Evolutionary conservation across 345 rosid genomes (phyloP).

Genomic region (Rhodomyrtus tomentosa): DNA sequence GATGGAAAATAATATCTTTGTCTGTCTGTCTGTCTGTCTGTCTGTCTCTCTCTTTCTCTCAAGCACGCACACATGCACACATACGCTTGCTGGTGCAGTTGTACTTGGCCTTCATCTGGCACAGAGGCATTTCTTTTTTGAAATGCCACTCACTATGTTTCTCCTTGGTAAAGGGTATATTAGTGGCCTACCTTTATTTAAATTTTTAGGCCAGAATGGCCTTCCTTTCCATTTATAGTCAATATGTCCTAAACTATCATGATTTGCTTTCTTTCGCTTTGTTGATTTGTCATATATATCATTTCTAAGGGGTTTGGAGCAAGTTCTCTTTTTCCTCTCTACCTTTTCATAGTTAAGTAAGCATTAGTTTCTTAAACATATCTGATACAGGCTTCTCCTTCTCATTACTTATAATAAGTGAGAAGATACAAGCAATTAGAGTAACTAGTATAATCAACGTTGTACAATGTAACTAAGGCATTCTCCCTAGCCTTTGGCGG

Average conservation of each 20-base stretch:
- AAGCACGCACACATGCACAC: accelerated
- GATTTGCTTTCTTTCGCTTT: neutral
- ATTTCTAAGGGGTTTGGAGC: neutral
- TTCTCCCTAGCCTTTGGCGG: neutral
- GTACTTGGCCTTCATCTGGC: neutral
- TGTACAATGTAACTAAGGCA: conserved; percentile 14
- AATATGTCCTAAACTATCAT: neutral
- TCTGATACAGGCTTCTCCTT: neutral
- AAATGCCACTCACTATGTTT: neutral
- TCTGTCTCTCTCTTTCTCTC: neutral
- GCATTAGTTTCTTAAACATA: neutral
- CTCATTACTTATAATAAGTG: conserved; percentile 12
- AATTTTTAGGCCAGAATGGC: neutral
- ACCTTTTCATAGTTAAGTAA: neutral
- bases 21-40: neutral
- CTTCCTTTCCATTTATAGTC: neutral
- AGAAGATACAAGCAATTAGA: conserved; percentile 3
- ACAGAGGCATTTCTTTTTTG: neutral
- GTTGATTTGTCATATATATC: neutral
- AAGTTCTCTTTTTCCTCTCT: neutral
- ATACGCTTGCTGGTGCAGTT: neutral
- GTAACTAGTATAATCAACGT: conserved; percentile 3
- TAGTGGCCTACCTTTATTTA: neutral
- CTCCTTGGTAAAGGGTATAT: neutral
- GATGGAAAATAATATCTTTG: neutral